phyloP scores from a whole-genome alignment of 2,329 filamentous ascomycete species.

The Sporothrix humicola region DNA sequence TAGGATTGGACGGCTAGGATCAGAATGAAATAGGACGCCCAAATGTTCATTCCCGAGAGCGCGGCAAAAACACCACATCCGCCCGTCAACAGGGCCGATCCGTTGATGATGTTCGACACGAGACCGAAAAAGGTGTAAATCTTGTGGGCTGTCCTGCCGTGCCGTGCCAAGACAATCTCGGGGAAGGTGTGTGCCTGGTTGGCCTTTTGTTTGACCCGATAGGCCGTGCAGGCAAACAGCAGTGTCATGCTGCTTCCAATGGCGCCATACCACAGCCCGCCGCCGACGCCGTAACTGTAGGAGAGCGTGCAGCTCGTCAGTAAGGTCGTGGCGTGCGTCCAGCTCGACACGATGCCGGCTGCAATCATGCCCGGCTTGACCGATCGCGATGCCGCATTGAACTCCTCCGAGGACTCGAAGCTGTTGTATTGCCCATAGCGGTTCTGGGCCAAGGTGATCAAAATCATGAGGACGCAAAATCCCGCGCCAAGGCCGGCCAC shows the following conservation, averaged over 20 bases:
- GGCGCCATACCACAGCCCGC: neutral
- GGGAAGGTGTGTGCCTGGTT: constrained; percentile 10
- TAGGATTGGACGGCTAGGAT: constrained; percentile 12
- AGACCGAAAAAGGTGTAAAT: constrained; percentile 8
- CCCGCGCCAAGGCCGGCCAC: neutral
- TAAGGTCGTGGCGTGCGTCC: neutral
- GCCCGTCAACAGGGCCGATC: neutral
- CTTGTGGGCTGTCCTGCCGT: neutral
- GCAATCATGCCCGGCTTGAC: constrained; percentile 20
- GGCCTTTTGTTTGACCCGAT: neutral
- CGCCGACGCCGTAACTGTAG: constrained; percentile 6
- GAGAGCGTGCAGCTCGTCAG: neutral
- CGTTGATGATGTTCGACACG: constrained; percentile 5
- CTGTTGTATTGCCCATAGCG: neutral
- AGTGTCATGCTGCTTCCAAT: constrained; percentile 18
- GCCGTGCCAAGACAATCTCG: neutral
- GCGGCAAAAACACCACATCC: neutral
- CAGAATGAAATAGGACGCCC: neutral
- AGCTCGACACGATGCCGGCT: neutral
- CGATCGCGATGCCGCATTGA: neutral
- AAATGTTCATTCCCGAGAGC: neutral
- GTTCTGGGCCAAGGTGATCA: neutral
- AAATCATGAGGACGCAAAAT: neutral
- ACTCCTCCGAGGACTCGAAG: constrained; percentile 9
- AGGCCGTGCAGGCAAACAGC: neutral